Base-by-base conservation (phyloP, 352 stramenopile species). In the Globisporangium uncinulatum region DNA sequence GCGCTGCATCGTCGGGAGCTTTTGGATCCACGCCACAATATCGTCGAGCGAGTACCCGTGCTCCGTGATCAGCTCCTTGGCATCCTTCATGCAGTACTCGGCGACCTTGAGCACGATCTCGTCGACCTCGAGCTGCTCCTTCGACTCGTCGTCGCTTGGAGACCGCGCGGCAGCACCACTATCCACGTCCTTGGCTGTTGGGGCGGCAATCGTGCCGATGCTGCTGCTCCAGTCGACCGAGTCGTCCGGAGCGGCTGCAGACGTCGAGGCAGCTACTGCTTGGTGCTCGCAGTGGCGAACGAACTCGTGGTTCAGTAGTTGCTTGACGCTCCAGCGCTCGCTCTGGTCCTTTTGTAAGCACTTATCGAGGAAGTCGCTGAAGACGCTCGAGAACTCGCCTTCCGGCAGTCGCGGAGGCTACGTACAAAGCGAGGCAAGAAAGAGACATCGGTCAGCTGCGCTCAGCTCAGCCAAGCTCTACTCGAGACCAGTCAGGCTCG, bases 1-100 rank as follows among this genome's bases (percentile, higher is more conserved):
- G 69, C 89, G 89, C 64, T 94, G 80, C 79, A 92, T 92, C 43
- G 79, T 72, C 17, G 80, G 84, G 17, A 92, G 69, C 17, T 82
- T 67, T 44, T 92, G 78, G 62, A 92, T 86, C 84, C 80, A 94
- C 31, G 55, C 58, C 9, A 79, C 76, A 42, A 89, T 86, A 52
- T 92, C 79, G 43, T 90, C 61, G n/a, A 89, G 69, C 11, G 73
- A 74, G 68, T 91, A 89, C 13, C 42, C 64, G 32, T 87, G 77
- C 21, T 89, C 76, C n/a, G 71, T 63, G 42, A 92, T 73, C 15
- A 86, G 73, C 43, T 92, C 82, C 49, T 86, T 86, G 11, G 79
- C 79, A 39, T 87, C 75, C 59, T 91, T 91, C 54, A 86, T 71
- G 66, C 89, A 91, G 58, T 90, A 87, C 37, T 87, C 74, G 41